These are phyloP conservation scores for Lithocarpus polystachyus DNA, from an alignment of 306 rosid genomes.

Conservation along the genomic window DNA sequence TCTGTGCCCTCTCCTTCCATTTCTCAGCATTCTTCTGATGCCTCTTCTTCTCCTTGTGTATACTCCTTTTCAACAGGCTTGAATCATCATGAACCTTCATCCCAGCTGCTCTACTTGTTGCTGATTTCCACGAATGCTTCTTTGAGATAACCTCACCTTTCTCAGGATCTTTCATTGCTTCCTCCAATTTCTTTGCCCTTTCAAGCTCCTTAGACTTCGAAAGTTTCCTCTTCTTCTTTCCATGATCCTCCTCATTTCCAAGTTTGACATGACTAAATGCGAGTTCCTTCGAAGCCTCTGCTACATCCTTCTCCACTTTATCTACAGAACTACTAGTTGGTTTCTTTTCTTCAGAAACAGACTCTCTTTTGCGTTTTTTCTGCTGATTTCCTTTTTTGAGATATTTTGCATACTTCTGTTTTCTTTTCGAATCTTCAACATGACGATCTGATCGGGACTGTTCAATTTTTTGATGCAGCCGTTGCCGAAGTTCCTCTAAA, in stretches of 20 bases:
- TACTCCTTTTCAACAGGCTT: conserved; percentile 50
- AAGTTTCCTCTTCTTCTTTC: conserved; percentile 57
- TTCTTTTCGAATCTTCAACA: conserved; percentile 33
- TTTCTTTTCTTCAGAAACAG: conserved; percentile 29
- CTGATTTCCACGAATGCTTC: conserved; percentile 74
- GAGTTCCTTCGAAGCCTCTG: conserved; percentile 72
- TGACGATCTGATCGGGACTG: conserved; percentile 31
- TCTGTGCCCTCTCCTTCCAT: conserved; percentile 72
- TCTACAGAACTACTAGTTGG: conserved; percentile 2
- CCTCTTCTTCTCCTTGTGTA: conserved; percentile 64
- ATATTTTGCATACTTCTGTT: conserved; percentile 30
- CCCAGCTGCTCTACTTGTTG: conserved; percentile 77
- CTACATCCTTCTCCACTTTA: conserved; percentile 53
- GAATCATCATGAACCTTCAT: conserved; percentile 84
- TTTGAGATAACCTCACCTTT: conserved; percentile 56
- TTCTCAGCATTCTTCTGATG: conserved; percentile 68
- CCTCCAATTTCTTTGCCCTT: conserved; percentile 61
- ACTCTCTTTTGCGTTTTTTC: conserved; percentile 54
- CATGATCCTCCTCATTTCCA: conserved; percentile 45
- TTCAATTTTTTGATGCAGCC: conserved; percentile 38
- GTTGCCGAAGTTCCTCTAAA: conserved; percentile 48
- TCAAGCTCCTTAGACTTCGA: conserved; percentile 73
- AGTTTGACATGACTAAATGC: conserved; percentile 72
- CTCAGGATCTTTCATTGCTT: conserved; percentile 72
- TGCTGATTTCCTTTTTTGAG: conserved; percentile 18